Evolutionary conservation across 352 stramenopile genomes (phyloP).

Genomic region (Pilasporangium apinafurcum): DNA sequence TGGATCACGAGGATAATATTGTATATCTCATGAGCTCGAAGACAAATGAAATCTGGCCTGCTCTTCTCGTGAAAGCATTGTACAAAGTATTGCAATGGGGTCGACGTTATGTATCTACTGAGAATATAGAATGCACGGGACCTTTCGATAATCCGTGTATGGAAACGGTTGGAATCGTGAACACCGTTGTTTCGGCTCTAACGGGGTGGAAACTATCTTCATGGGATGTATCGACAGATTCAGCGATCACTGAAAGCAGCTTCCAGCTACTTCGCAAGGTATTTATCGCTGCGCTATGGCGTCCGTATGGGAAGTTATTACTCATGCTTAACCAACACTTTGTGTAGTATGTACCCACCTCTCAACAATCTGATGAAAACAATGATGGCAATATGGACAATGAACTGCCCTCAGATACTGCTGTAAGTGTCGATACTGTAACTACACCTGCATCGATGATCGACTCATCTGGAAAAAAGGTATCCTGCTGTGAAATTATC

Average conservation of each 20-base stretch:
- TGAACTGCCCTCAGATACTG: background rate
- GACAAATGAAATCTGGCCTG: conserved; percentile 60
- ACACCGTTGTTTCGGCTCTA: conserved; percentile 26
- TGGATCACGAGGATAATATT: conserved; percentile 43
- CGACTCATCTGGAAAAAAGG: background rate
- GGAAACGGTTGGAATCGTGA: conserved; percentile 15
- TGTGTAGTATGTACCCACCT: conserved; percentile 5
- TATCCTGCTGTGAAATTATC: background rate
- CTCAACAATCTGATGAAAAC: background rate
- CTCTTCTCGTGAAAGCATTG: conserved; percentile 64
- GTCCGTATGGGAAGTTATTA: too few relatives aligned
- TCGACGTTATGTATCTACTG: background rate
- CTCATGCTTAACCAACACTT: background rate
- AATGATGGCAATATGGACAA: background rate
- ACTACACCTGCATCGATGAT: too few relatives aligned
- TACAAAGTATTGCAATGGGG: conserved; percentile 63
- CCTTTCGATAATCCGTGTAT: too few relatives aligned
- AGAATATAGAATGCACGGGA: background rate
- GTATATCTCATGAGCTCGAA: conserved; percentile 50
- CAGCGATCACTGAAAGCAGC: conserved; percentile 16
- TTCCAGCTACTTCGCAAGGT: conserved; percentile 34
- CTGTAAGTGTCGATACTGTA: too few relatives aligned
- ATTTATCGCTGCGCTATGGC: background rate
- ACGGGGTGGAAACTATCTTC: conserved; percentile 57
- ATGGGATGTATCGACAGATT: conserved; percentile 9